Percentiles rank a stretch among this genome's conserved stretches.
These are phyloP conservation scores for Knufia fluminis DNA, from an alignment of 2,329 filamentous ascomycete genomes.

Conservation along the genomic window DNA sequence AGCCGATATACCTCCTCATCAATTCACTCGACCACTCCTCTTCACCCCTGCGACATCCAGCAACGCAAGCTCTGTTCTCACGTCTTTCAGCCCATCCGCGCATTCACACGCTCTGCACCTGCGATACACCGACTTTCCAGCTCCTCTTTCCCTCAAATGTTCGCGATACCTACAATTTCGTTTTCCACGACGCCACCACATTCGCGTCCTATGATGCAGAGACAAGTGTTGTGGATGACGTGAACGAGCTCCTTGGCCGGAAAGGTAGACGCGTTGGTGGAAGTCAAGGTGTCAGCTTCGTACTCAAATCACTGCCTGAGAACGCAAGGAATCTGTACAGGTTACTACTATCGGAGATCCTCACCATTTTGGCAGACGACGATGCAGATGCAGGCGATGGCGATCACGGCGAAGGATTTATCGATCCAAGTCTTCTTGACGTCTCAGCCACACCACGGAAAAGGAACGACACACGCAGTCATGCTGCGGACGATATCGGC, in stretches of 20 bases:
- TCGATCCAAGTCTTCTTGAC: conserved; percentile 5
- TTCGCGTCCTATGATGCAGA: conserved; percentile 67
- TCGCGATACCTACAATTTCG: conserved; percentile 67
- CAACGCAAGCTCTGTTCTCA: conserved; percentile 63
- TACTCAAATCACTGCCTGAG: conserved; percentile 80
- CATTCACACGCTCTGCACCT: conserved; percentile 67
- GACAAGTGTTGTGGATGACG: conserved; percentile 77
- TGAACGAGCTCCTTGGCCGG: conserved; percentile 76
- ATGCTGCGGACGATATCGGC: conserved; percentile 41
- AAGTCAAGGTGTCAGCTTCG: conserved; percentile 83
- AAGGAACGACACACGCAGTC: background rate
- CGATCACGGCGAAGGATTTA: conserved; percentile 19
- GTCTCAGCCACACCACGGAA: conserved; percentile 23
- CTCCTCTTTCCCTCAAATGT: conserved; percentile 82
- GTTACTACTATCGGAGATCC: conserved; percentile 73
- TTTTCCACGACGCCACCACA: conserved; percentile 91
- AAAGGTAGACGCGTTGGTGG: conserved; percentile 72
- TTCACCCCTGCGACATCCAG: conserved; percentile 57
- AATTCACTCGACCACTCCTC: conserved; percentile 73
- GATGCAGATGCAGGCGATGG: conserved; percentile 33
- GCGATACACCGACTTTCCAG: conserved; percentile 78
- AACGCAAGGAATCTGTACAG: conserved; percentile 84
- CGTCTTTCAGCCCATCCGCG: conserved; percentile 64
- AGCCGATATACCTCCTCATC: conserved; percentile 58
- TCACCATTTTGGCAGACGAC: conserved; percentile 55